Conservation (phyloP, 768 basidiomycete genomes). For the Cystofilobasidium ferigula region DNA sequence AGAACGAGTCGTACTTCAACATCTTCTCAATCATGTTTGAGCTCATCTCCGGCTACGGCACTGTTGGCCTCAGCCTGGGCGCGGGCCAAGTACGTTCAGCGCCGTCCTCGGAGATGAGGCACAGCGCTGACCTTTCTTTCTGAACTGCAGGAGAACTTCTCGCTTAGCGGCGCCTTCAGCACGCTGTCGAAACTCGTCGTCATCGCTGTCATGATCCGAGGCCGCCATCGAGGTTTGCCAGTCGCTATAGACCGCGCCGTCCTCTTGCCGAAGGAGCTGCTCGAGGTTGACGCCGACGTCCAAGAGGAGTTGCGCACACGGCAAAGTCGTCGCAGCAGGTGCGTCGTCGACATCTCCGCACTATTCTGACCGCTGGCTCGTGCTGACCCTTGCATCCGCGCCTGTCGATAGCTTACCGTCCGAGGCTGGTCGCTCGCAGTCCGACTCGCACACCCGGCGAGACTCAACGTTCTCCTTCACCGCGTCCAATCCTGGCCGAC, state of each 20-base stretch:
- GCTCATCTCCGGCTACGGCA: constrained; percentile 52
- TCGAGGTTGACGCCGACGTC: constrained; percentile 25
- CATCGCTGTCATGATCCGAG: constrained; percentile 82
- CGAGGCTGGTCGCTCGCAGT: not conserved
- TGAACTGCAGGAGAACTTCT: constrained; percentile 57
- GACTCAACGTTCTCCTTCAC: not conserved
- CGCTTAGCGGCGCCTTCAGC: constrained; percentile 64
- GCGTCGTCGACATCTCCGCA: not conserved
- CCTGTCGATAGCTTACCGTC: not conserved
- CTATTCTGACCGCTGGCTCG: not conserved
- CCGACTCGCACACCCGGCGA: not conserved
- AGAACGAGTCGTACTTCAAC: constrained; percentile 60
- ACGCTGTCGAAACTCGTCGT: constrained; percentile 79
- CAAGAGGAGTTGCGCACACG: constrained; percentile 19
- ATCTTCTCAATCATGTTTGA: constrained; percentile 59
- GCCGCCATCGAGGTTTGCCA: constrained; percentile 77
- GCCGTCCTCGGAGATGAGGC: constrained; percentile 13
- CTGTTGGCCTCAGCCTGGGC: constrained; percentile 74
- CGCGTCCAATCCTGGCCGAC: not conserved
- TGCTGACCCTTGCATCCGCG: not conserved
- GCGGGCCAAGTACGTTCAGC: constrained; percentile 54
- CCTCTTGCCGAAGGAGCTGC: constrained; percentile 59
- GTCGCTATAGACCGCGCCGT: constrained; percentile 79
- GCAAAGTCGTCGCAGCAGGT: constrained; percentile 9
- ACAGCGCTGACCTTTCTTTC: not conserved